Evolutionary conservation across 2,329 filamentous ascomycete genomes (phyloP), one percentile per base, ranked within the genome.

Genomic region (Ceratocystis albifundus): DNA sequence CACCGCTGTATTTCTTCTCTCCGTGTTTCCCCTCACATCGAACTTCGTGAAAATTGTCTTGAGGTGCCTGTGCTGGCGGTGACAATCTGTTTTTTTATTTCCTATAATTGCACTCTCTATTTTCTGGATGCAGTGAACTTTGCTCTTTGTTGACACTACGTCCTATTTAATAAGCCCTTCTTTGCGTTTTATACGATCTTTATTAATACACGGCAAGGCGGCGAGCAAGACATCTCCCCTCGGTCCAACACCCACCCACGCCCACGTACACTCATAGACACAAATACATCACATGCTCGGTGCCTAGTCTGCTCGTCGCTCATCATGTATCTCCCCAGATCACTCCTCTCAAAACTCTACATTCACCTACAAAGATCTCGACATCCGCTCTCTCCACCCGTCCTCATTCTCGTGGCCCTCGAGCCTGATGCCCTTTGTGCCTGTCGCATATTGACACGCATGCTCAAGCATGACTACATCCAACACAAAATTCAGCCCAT

Each of bases 391-490:
- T 94, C 91, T 20, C 89, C 93, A 48, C 92, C 92, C 0, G 90
- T 97, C 65, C 82, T 97, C 30, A 85, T 99, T 69, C 88, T 99
- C 66, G 92, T 92, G 70, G 89, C 93, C 45, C 88, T 97, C 74
- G 93, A 96, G 73, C 91, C 94, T 66, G 94, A 99, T 78, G 89
- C 94, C 69, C 85, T 99, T 69, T 97, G 93, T 76, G 94, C 92
- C 69, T 96, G 91, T 75, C 90, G 92, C 69, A 96, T 99, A 69
- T 84, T 99, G 61, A 96, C 93, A 2, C 84, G 88, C 63, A 82
- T 99, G n/a, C 81, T 99, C 68, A 96, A 96, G 77, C 88, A 93
- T 80, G 94, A 99, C 79, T 97, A 96, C 74, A 96, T 99, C 71
- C 89, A 88, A 15, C 93, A 97, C 79, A 97, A 96, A 77, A 96